Conservation (phyloP, 805 yeast species). For the Candida sithepensis region DNA sequence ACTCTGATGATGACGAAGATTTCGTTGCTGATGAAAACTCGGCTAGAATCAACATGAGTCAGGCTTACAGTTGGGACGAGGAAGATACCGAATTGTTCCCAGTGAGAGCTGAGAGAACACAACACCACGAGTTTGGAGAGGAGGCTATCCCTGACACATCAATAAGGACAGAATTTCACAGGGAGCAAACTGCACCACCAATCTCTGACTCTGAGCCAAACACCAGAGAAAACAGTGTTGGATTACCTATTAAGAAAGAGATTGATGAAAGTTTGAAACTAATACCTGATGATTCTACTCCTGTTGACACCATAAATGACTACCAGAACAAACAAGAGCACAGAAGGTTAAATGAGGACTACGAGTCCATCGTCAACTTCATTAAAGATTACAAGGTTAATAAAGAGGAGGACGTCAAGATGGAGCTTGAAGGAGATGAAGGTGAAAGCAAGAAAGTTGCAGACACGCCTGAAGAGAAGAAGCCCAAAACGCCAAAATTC, state of each 20-base stretch:
- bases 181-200: constrained; percentile 21
- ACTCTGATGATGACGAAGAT: constrained; percentile 28
- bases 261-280: constrained; percentile 10
- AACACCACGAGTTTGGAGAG: constrained; percentile 36
- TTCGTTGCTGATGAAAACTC: constrained; percentile 33
- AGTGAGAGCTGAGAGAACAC: constrained; percentile 60
- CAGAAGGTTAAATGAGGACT: constrained; percentile 35
- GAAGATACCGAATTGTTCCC: constrained; percentile 63
- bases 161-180: constrained; percentile 30
- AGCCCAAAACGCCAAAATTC: constrained; percentile 4
- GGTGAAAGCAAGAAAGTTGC: constrained; percentile 6
- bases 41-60: constrained; percentile 60
- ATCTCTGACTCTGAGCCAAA: constrained; percentile 17
- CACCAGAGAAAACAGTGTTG: constrained; percentile 23
- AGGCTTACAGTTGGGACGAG: constrained; percentile 49
- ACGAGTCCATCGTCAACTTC: constrained; percentile 30
- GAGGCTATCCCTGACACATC: constrained; percentile 28
- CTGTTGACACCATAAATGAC: constrained; percentile 19
- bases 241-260: constrained; percentile 6
- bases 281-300: constrained; percentile 9
- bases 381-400: constrained; percentile 12
- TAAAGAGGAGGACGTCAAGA: constrained; percentile 5
- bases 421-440: constrained; percentile 7
- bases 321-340: constrained; percentile 35
- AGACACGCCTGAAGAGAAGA: neutral